Evolutionary conservation across 371 early-diverging fungal genomes (phyloP), one percentile per base, ranked within the genome.

Genomic region (Quaeritorhiza haematococci): DNA sequence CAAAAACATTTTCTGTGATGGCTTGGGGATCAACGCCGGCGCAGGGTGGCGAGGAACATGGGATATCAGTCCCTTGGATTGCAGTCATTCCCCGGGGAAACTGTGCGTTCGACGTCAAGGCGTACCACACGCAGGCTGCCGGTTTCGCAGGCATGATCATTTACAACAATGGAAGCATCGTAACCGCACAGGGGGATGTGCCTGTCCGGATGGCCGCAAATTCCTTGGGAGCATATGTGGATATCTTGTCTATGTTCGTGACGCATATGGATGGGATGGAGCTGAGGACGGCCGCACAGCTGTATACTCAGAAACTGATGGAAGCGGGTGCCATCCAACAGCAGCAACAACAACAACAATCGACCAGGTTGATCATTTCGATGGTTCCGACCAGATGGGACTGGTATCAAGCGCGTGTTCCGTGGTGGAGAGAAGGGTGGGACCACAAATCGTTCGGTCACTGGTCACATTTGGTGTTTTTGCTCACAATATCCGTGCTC

Each of bases 91-190:
- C 60, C 10, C 55, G 72, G 2, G 75, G 75, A 5, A 60, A 63
- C 42, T 75, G 75, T 46, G 61, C 68, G 8, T 75, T 72, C 35
- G 71, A 72, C 51, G 53, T 56, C 23, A 75, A 72, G 49, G 54
- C 67, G 23, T 49, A 38, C 35, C 47, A 69, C 47, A 57, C 67
- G 24, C 69, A 75, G 55, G 29, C 32, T 17, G 71, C 70, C 8
- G 75, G 75, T 28, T 68, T 68, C 47, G 49, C 42, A 4, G 63
- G 58, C 41, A 62, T 45, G 15, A 46, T 72, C 24, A 61, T 75
- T 17, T 58, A 75, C 59, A 68, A 71, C 62, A n/a, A 38, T 38
- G n/a, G n/a, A 10, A n/a, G 10, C 38, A 56, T 48, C 28, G 45
- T 34, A 30, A 29, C 17, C n/a, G 15, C 34, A n/a, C 1, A 34